These are phyloP conservation scores for Pistacia integerrima DNA, from an alignment of 345 rosid species.

Conservation along the genomic window DNA sequence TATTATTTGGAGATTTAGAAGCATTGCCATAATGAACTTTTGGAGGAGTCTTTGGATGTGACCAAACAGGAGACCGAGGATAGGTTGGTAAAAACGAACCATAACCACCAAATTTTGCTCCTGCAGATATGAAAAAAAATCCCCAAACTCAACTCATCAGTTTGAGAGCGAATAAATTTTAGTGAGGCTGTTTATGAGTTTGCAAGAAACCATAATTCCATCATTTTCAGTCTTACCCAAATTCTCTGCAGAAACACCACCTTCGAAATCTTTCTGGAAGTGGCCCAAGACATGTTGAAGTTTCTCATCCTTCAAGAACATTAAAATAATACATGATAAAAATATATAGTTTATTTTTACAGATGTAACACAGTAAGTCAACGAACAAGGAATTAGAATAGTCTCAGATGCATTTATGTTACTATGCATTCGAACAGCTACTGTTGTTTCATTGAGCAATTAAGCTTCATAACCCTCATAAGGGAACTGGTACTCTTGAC, in stretches of 20 bases:
- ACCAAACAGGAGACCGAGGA: conserved; percentile 75
- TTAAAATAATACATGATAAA: conserved; percentile 14
- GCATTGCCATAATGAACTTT: conserved; percentile 47
- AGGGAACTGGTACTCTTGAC: conserved; percentile 2
- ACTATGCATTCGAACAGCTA: background rate
- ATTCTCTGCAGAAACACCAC: conserved; percentile 92
- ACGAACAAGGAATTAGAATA: background rate
- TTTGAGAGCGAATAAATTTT: conserved; percentile 25
- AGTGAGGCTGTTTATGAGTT: conserved; percentile 25
- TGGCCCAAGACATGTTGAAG: conserved; percentile 90
- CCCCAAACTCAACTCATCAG: conserved; percentile 26
- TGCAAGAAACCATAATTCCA: conserved; percentile 31
- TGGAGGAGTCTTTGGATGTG: conserved; percentile 62
- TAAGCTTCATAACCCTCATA: background rate
- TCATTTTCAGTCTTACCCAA: conserved; percentile 65
- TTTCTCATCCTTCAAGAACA: conserved; percentile 77
- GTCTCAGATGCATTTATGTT: conserved; percentile 9
- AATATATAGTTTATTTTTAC: conserved; percentile 11
- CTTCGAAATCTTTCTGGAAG: conserved; percentile 97
- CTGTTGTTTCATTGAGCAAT: conserved; percentile 16
- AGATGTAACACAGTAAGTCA: background rate
- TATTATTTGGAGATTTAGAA: conserved; percentile 60
- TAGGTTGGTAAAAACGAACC: conserved; percentile 91
- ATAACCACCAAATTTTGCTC: conserved; percentile 94
- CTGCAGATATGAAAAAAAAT: conserved; percentile 48